Base-by-base conservation (phyloP, 176 grass and related monocot genomes). In the Carex scoparia region DNA sequence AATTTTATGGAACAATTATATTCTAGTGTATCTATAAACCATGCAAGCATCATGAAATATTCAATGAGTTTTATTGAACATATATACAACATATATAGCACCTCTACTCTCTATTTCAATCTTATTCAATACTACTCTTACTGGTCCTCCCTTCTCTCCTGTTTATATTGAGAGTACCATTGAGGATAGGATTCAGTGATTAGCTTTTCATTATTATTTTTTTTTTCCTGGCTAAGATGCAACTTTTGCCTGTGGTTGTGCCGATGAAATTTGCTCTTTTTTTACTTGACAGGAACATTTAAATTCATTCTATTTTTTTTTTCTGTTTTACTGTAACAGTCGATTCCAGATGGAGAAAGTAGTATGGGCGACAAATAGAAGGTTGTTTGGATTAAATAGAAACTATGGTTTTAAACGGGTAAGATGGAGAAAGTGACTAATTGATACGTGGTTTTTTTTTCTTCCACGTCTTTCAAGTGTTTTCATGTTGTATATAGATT, bases 401-500 rank as follows among this genome's bases (percentile, higher is more conserved):
- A 60, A 35, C 30, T 42, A 37, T 7, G 18, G 37, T 15, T 85
- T 64, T 5, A 23, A 40, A 1, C 46, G 1, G 46, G 46, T 82
- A 56, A 42, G 32, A n/a, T 33, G 30, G 56, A 85, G 69, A 46
- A 13, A 10, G 46, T n/a, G 42, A 68, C 75, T 65, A 89, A 77
- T 27, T 60, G 27, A 31, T 19, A 33, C 33, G 48, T 48, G 44
- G 6, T 46, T 48, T 48, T 48, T 48, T 7, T 46, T 9, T 1
- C 9, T 48, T 48, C 9, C 3, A 0, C 23, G 48, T 58, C 4
- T 9, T 16, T 30, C 23, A 27, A 30, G 44, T 54, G 37, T 79
- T 65, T 65, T 65, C 62, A 65, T 79, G 75, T n/a, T 81, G 40
- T 63, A 48, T 78, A 78, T 78, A 28, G 12, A 33, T 56, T 78